phyloP scores from a whole-genome alignment of 139 green algal species.

The Chlamydomonas sphaeroides region DNA sequence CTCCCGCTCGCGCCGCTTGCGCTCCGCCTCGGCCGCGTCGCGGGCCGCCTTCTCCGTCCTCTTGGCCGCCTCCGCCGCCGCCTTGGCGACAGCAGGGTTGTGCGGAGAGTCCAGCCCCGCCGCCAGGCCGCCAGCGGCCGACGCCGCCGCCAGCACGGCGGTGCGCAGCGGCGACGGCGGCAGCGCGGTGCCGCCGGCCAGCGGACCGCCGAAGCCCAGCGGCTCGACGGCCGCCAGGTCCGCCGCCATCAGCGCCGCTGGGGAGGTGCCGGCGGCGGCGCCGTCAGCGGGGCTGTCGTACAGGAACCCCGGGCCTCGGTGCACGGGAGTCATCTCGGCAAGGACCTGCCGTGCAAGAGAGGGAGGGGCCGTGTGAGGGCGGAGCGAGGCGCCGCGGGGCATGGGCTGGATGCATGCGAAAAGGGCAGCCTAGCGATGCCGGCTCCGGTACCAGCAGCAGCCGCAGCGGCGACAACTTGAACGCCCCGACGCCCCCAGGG shows the following conservation, averaged over 20 bases:
- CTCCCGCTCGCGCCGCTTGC: background rate
- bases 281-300: background rate
- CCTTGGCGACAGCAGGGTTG: too few species aligned
- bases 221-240: constrained; percentile 15
- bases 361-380: background rate
- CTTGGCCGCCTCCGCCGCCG: background rate
- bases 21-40: too few species aligned
- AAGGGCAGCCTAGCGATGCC: background rate
- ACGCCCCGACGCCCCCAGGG: too few species aligned
- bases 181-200: too few species aligned
- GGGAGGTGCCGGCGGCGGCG: background rate
- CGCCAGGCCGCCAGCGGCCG: too few species aligned
- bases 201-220: background rate
- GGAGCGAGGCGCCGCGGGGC: too few species aligned
- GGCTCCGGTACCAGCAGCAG: too few species aligned
- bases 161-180: too few species aligned
- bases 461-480: too few species aligned
- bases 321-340: constrained; percentile 13
- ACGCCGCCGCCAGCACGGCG: too few species aligned
- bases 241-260: background rate
- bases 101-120: too few species aligned
- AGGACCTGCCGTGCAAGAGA: too few species aligned
- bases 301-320: background rate
- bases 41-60: background rate
- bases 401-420: background rate